A percentile compares a stretch with the other conserved stretches of the same genome.
Evolutionary conservation across 1,284 basidiomycete genomes (phyloP).

Genomic region (Naganishia albida): DNA sequence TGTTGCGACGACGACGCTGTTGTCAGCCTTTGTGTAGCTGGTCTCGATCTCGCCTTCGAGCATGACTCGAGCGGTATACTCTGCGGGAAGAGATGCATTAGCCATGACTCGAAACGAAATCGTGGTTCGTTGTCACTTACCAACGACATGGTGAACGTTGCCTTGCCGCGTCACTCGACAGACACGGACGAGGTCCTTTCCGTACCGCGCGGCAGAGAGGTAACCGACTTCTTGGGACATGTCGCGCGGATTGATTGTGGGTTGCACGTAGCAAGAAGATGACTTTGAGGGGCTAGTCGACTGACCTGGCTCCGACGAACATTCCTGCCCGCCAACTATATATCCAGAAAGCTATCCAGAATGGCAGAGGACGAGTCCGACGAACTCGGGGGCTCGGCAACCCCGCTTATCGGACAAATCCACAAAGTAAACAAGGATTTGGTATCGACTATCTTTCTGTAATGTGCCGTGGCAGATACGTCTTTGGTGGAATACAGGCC

Average conservation of each 20-base stretch:
- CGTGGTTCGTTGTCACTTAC: neutral
- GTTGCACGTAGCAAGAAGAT: neutral
- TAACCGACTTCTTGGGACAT: constrained; percentile 42
- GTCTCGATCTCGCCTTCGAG: constrained; percentile 76
- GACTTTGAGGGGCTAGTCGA: neutral
- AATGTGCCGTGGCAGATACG: too few relatives aligned
- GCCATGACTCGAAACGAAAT: neutral
- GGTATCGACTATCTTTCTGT: too few relatives aligned
- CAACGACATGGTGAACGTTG: constrained; percentile 52
- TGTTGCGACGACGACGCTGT: constrained; percentile 79
- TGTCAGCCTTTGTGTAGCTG: constrained; percentile 80
- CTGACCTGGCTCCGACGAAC: neutral
- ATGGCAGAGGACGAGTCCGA: constrained; percentile 1
- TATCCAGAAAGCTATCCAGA: neutral
- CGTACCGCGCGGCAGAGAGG: constrained; percentile 67
- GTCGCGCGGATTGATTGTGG: constrained; percentile 4
- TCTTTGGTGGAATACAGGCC: too few relatives aligned
- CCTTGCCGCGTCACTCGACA: constrained; percentile 74
- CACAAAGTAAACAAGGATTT: constrained; percentile 20
- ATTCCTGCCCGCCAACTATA: neutral
- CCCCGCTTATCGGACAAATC: constrained; percentile 12
- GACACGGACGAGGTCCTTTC: constrained; percentile 83
- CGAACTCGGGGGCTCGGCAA: neutral
- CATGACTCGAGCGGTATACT: constrained; percentile 63
- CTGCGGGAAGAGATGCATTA: constrained; percentile 37